Percentiles rank a stretch among this genome's conserved stretches.
Conservation (phyloP, 495 filamentous ascomycete species). For the Aspergillus nanangensis region DNA sequence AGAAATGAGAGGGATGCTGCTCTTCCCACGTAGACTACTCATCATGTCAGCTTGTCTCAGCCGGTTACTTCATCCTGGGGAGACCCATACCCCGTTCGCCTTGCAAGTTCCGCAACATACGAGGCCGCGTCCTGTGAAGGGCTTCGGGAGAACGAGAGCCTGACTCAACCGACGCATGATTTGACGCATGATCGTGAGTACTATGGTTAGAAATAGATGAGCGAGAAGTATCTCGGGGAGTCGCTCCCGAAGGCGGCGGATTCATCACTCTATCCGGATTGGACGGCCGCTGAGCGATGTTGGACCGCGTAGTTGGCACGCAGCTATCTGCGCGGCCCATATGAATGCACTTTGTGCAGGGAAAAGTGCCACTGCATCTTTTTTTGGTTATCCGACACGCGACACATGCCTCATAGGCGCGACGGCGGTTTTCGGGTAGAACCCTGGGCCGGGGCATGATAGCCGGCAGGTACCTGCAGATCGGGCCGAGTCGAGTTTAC, state of each 20-base stretch:
- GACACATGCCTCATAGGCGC: constrained; percentile 32
- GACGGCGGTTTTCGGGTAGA: constrained; percentile 29
- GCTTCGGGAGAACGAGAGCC: constrained; percentile 26
- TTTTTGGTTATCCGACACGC: constrained; percentile 35
- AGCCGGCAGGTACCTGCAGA: no score
- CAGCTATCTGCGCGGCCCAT: constrained; percentile 29
- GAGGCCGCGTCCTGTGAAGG: constrained; percentile 32
- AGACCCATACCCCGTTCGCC: constrained; percentile 28
- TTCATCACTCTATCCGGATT: neutral
- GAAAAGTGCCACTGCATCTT: constrained; percentile 37
- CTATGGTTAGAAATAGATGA: neutral
- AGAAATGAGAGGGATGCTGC: constrained; percentile 39
- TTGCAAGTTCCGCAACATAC: constrained; percentile 34
- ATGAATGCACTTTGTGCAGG: constrained; percentile 32
- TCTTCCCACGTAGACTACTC: constrained; percentile 35
- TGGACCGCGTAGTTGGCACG: neutral
- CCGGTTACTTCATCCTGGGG: neutral
- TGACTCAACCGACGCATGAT: constrained; percentile 2
- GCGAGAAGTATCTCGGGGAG: neutral
- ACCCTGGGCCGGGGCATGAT: constrained; percentile 41
- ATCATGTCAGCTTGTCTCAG: neutral
- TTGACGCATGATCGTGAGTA: neutral
- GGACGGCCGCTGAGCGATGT: neutral
- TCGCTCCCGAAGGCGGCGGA: neutral
- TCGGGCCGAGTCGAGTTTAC: no score